phyloP scores from a whole-genome alignment of 2,329 filamentous ascomycete species.

The Nemania serpens region DNA sequence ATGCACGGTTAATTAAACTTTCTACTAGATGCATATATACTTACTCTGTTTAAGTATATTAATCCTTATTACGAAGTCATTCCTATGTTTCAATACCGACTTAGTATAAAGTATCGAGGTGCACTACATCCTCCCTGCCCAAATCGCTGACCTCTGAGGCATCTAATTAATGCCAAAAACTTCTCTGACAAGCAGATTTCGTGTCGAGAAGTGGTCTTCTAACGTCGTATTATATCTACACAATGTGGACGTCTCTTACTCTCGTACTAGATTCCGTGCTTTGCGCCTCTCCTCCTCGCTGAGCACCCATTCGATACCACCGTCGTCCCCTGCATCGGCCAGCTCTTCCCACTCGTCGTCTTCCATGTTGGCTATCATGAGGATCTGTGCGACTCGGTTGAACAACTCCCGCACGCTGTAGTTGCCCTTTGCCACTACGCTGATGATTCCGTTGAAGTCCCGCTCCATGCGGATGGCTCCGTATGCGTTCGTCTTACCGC shows the following conservation, averaged over 20 bases:
- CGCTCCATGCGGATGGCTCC: slow-evolving; percentile 73
- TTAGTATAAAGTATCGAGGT: no score
- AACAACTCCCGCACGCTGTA: slow-evolving; percentile 73
- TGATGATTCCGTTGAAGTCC: slow-evolving; percentile 71
- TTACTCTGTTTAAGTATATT: no score
- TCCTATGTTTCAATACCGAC: no score
- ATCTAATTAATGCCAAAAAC: no score
- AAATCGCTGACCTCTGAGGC: no score
- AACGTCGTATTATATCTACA: background rate
- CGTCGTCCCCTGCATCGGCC: slow-evolving; percentile 51
- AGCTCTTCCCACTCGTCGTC: slow-evolving; percentile 80
- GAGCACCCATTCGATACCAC: slow-evolving; percentile 65
- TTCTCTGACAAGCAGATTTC: background rate
- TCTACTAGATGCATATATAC: no score
- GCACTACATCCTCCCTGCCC: no score
- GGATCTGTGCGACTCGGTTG: slow-evolving; percentile 69
- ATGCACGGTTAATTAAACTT: no score
- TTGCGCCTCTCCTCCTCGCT: slow-evolving; percentile 65
- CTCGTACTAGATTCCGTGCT: slow-evolving; percentile 63
- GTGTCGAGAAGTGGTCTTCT: background rate
- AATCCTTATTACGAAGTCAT: no score
- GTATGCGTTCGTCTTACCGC: slow-evolving; percentile 77
- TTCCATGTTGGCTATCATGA: slow-evolving; percentile 77
- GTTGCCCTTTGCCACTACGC: slow-evolving; percentile 61
- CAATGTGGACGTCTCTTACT: slow-evolving; percentile 24